Percentiles rank a stretch among this genome's conserved stretches.
Evolutionary conservation across 2,329 filamentous ascomycete species (phyloP).

Genomic region (Lecanicillium sp.): DNA sequence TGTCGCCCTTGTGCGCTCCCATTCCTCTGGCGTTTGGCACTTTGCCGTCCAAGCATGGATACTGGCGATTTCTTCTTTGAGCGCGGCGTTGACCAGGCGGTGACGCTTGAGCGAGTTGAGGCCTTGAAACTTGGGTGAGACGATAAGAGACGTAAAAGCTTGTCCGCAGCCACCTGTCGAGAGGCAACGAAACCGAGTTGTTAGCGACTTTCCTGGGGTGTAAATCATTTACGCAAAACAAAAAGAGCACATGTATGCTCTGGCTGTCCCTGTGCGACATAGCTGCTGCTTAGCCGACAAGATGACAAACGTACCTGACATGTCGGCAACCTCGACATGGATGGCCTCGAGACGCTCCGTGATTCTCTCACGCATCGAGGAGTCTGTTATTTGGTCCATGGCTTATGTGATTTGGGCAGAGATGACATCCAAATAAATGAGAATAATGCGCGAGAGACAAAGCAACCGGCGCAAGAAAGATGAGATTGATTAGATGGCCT

Average conservation of each 20-base stretch:
- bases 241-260: no score
- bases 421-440: conserved; percentile 4
- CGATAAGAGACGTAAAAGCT: conserved; percentile 51
- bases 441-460: conserved; percentile 7
- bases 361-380: conserved; percentile 61
- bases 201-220: no score
- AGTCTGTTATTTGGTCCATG: conserved; percentile 64
- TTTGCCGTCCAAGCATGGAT: conserved; percentile 96
- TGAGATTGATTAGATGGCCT: conserved; percentile 30
- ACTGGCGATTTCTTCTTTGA: conserved; percentile 80
- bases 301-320: conserved; percentile 67
- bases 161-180: conserved; percentile 52
- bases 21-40: conserved; percentile 87
- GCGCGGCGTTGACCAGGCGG: conserved; percentile 72
- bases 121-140: conserved; percentile 60
- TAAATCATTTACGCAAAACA: no score
- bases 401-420: conserved; percentile 9
- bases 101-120: conserved; percentile 77
- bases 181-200: background rate
- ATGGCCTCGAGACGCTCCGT: conserved; percentile 62
- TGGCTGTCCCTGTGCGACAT: no score
- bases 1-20: conserved; percentile 54
- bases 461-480: conserved; percentile 9
- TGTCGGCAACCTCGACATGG: conserved; percentile 82
- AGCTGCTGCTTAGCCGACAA: no score